Conservation (phyloP, 768 basidiomycete genomes). For the Coprinellus aureogranulatus region DNA sequence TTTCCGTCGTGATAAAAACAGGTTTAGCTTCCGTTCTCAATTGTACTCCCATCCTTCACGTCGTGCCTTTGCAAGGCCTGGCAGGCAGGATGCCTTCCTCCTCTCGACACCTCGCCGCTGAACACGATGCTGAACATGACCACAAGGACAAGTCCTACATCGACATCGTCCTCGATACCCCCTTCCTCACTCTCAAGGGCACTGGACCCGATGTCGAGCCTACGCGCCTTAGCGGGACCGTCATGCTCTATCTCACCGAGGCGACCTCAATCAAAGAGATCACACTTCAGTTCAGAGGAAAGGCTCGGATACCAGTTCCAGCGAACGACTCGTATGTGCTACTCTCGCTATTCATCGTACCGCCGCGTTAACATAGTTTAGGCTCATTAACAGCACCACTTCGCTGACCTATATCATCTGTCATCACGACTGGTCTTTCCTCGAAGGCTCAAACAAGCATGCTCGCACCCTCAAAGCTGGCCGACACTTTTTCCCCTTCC, state of each 20-base stretch:
- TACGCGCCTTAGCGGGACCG: constrained; percentile 73
- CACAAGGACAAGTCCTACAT: constrained; percentile 42
- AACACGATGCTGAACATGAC: background rate
- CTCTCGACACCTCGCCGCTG: background rate
- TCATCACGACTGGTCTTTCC: constrained; percentile 90
- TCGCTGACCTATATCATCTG: constrained; percentile 62
- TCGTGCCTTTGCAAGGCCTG: background rate
- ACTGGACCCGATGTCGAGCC: constrained; percentile 83
- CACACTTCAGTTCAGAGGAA: constrained; percentile 80
- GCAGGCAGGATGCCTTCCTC: background rate
- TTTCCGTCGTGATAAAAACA: background rate
- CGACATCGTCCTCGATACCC: constrained; percentile 74
- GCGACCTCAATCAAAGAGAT: constrained; percentile 82
- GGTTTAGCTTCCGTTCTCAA: background rate
- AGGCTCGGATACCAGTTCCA: constrained; percentile 65
- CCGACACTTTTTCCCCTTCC: constrained; percentile 89
- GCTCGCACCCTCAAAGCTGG: constrained; percentile 94
- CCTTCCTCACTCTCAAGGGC: constrained; percentile 70
- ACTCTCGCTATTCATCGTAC: constrained; percentile 7
- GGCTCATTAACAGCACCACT: constrained; percentile 43
- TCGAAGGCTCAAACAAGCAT: constrained; percentile 76
- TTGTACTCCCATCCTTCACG: background rate
- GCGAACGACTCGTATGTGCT: constrained; percentile 56
- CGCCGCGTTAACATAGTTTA: constrained; percentile 18
- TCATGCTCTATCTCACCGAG: constrained; percentile 78